Percentiles rank a stretch among this genome's conserved stretches.
These are phyloP conservation scores for Acorus gramineus DNA, from an alignment of 106 monocot genomes.

Conservation along the genomic window DNA sequence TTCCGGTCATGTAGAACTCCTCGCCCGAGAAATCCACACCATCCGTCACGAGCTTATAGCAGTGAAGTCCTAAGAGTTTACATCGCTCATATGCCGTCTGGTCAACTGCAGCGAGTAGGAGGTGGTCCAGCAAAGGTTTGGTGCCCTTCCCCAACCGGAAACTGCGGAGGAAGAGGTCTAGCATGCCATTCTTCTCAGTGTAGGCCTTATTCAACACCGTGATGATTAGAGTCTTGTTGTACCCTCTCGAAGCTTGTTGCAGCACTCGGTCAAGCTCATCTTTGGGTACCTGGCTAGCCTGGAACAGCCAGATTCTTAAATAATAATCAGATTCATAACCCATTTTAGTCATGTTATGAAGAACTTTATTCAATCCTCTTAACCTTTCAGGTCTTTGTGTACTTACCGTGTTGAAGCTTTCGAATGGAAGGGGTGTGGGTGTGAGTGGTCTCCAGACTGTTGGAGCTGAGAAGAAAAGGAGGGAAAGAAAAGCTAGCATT, in stretches of 20 bases:
- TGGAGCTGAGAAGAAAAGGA: too few species aligned
- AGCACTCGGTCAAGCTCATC: conserved; percentile 23
- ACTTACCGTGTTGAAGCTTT: too few species aligned
- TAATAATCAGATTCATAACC: too few species aligned
- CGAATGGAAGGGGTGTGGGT: too few species aligned
- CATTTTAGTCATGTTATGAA: too few species aligned
- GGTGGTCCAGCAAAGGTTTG: conserved; percentile 15
- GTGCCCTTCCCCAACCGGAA: conserved; percentile 23
- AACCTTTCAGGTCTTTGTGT: too few species aligned
- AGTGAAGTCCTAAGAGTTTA: conserved; percentile 15
- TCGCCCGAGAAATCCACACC: conserved; percentile 20
- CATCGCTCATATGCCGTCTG: conserved; percentile 15
- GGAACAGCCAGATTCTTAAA: too few species aligned
- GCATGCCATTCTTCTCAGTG: conserved; percentile 20
- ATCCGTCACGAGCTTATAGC: conserved; percentile 22
- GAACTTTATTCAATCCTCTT: too few species aligned
- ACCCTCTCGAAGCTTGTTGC: conserved; percentile 13
- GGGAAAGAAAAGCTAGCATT: too few species aligned
- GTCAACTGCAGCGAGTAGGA: conserved; percentile 39
- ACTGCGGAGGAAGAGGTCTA: conserved; percentile 36
- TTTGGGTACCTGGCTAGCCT: neutral
- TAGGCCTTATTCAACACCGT: conserved; percentile 31
- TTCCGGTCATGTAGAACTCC: conserved; percentile 13
- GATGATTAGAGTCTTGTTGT: conserved; percentile 27
- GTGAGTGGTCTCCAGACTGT: too few species aligned